phyloP scores from a whole-genome alignment of 305 asterid genomes.

The Petunia hybrid region DNA sequence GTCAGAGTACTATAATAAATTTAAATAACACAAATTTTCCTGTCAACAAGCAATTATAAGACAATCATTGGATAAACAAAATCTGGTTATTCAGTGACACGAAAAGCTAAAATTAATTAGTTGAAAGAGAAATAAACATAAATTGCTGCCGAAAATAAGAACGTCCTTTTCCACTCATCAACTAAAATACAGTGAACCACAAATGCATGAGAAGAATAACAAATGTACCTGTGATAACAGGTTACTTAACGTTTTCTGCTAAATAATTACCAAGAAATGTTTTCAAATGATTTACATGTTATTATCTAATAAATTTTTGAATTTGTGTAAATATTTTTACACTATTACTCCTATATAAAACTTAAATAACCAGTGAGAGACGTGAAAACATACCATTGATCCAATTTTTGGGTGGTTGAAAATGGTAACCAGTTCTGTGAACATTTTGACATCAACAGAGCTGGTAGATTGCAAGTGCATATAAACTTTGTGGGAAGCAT shows the following conservation, averaged over 20 bases:
- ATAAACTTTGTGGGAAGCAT: slow-evolving; percentile 45
- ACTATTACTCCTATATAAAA: too few species aligned
- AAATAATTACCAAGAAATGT: too few species aligned
- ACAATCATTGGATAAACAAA: too few species aligned
- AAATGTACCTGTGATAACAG: background rate
- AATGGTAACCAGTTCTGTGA: slow-evolving; percentile 48
- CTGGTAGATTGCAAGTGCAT: slow-evolving; percentile 35
- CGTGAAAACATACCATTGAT: slow-evolving; percentile 45
- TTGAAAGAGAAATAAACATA: background rate
- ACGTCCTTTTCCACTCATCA: background rate
- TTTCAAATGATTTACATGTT: too few species aligned
- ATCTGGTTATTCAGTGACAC: background rate
- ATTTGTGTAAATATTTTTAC: too few species aligned
- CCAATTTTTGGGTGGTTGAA: slow-evolving; percentile 50
- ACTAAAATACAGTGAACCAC: background rate
- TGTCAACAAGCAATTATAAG: background rate
- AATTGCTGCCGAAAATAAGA: background rate
- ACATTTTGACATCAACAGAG: background rate
- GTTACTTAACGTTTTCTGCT: too few species aligned
- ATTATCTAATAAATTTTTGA: too few species aligned
- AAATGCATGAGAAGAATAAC: background rate
- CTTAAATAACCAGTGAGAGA: background rate
- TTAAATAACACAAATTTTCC: background rate
- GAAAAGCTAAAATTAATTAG: background rate
- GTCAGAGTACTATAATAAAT: background rate